Evolutionary conservation across 2,329 filamentous ascomycete genomes (phyloP).

Genomic region (Calycina herbarum): DNA sequence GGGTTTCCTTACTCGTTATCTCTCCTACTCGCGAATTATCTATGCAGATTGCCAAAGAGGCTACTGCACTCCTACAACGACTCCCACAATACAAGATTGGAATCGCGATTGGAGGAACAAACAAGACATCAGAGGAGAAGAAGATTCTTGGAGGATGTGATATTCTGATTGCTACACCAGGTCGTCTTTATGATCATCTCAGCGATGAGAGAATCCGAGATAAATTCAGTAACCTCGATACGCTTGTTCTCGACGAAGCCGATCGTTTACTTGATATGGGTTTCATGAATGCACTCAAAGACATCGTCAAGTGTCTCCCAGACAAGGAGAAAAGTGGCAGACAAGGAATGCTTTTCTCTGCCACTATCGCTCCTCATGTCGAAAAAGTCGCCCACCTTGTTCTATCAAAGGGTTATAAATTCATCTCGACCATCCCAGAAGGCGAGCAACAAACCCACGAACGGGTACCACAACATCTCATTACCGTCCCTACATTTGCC

Average conservation of each 20-base stretch:
- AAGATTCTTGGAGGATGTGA: slow-evolving; percentile 79
- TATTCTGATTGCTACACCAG: slow-evolving; percentile 86
- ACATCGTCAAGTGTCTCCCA: slow-evolving; percentile 65
- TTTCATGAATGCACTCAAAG: slow-evolving; percentile 64
- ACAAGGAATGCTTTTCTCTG: slow-evolving; percentile 94
- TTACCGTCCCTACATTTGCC: slow-evolving; percentile 66
- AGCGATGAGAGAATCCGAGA: slow-evolving; percentile 52
- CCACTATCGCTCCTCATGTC: slow-evolving; percentile 84
- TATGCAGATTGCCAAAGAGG: slow-evolving; percentile 79
- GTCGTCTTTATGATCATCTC: slow-evolving; percentile 75
- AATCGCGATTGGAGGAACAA: slow-evolving; percentile 88
- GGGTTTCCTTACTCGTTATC: slow-evolving; percentile 69
- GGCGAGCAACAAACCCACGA: slow-evolving; percentile 85
- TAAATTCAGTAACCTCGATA: slow-evolving; percentile 65
- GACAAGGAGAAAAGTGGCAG: slow-evolving; percentile 61
- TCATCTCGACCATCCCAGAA: slow-evolving; percentile 81
- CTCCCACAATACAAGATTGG: slow-evolving; percentile 50
- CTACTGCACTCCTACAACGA: slow-evolving; percentile 44
- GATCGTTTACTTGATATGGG: slow-evolving; percentile 98
- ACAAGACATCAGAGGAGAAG: slow-evolving; percentile 67
- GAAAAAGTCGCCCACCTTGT: slow-evolving; percentile 78
- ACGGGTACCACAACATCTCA: slow-evolving; percentile 76
- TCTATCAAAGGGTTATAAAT: slow-evolving; percentile 77
- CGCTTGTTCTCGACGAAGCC: slow-evolving; percentile 93
- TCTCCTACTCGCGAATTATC: slow-evolving; percentile 81